Conservation (phyloP, 352 stramenopile genomes). For the Phytophthora gonapodyides region DNA sequence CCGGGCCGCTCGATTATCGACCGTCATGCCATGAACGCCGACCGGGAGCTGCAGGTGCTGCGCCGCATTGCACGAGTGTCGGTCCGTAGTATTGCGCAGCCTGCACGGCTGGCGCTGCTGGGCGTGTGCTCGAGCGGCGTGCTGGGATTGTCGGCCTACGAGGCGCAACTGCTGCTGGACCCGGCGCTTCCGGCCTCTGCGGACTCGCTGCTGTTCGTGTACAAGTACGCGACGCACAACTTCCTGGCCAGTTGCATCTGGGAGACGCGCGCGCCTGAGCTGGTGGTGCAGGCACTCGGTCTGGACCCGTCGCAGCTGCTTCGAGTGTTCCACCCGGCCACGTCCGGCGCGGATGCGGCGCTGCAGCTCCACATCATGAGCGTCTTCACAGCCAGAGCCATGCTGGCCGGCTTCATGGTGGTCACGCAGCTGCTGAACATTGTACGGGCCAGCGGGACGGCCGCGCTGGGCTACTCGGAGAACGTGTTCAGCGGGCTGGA, state of each 20-base stretch:
- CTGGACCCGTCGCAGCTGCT: constrained; percentile 45
- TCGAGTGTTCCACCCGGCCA: constrained; percentile 34
- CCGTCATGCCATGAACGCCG: constrained; percentile 37
- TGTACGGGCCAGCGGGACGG: constrained; percentile 48
- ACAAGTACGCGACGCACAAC: constrained; percentile 64
- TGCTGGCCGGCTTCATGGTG: constrained; percentile 68
- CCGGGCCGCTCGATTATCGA: constrained; percentile 48
- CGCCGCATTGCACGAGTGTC: constrained; percentile 47
- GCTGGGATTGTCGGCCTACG: constrained; percentile 53
- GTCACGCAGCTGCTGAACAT: constrained; percentile 73
- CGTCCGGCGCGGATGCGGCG: constrained; percentile 39
- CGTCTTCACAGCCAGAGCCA: constrained; percentile 48
- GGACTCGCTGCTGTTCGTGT: constrained; percentile 50
- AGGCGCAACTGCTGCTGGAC: constrained; percentile 51
- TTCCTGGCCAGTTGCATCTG: constrained; percentile 71
- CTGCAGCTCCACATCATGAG: constrained; percentile 48
- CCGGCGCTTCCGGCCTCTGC: constrained; percentile 25
- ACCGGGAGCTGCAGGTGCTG: constrained; percentile 52
- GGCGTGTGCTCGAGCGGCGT: constrained; percentile 52
- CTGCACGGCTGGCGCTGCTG: constrained; percentile 48
- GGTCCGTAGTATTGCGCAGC: constrained; percentile 51
- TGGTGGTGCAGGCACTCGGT: constrained; percentile 50
- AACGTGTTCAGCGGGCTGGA: constrained; percentile 57
- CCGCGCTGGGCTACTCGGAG: constrained; percentile 50
- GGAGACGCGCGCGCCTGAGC: constrained; percentile 48